A percentile compares a stretch with the other conserved stretches of the same genome.
phyloP scores from a whole-genome alignment of 306 rosid species.

The Arachis stenosperma region DNA sequence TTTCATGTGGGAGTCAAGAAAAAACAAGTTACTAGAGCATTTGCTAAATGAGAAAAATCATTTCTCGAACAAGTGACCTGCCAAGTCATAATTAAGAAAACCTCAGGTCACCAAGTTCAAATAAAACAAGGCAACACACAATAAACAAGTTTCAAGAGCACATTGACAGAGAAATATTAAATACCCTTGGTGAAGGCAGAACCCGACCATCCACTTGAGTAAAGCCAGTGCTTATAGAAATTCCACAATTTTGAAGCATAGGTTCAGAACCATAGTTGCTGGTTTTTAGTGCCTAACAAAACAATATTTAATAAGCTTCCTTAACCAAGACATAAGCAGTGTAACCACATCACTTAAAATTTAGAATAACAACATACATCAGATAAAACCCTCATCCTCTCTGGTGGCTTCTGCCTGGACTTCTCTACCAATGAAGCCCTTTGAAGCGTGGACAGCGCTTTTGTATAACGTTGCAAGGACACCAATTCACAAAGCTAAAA shows the following conservation, averaged over 20 bases:
- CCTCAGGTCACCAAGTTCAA: neutral
- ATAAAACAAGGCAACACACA: neutral
- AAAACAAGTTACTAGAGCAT: neutral
- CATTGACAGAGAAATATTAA: neutral
- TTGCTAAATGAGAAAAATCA: no score
- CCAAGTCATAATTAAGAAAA: neutral
- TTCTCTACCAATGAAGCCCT: conserved; percentile 91
- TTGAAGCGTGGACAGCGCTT: conserved; percentile 75
- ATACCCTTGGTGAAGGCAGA: conserved; percentile 88
- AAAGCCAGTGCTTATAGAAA: conserved; percentile 64
- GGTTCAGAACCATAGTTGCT: conserved; percentile 87
- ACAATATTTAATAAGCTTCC: conserved; percentile 22
- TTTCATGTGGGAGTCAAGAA: neutral
- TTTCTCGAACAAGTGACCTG: neutral
- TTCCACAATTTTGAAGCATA: conserved; percentile 72
- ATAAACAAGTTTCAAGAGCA: neutral
- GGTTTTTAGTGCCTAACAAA: conserved; percentile 69
- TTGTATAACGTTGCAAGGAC: conserved; percentile 86
- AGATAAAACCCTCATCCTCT: conserved; percentile 79
- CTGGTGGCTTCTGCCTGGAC: conserved; percentile 94
- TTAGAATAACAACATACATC: conserved; percentile 54
- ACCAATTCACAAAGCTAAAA: conserved; percentile 78
- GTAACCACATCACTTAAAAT: conserved; percentile 4
- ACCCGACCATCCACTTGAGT: conserved; percentile 96
- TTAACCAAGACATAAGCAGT: neutral